Conservation (phyloP, 306 rosid genomes). For the Quillaja saponaria region DNA sequence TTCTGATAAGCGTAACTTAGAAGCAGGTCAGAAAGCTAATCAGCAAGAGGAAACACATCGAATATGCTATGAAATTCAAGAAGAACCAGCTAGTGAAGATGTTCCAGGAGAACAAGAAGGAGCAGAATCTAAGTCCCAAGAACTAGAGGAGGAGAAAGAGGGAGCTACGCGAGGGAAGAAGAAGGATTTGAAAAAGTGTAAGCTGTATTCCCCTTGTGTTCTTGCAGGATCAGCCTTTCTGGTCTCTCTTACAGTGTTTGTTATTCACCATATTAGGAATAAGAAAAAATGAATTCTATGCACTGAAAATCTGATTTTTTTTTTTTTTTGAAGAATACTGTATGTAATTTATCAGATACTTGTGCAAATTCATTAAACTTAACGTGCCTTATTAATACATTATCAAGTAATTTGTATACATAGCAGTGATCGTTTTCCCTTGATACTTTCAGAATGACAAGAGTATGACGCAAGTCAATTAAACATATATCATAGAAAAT, state of each 20-base stretch:
- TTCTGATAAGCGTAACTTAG: slow-evolving; percentile 5
- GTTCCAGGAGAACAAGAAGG: slow-evolving; percentile 14
- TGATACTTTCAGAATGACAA: too few relatives aligned
- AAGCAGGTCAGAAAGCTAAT: neutral
- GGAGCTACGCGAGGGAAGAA: too few relatives aligned
- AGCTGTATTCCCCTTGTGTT: slow-evolving; percentile 38
- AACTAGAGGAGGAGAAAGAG: slow-evolving; percentile 22
- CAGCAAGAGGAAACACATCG: slow-evolving; percentile 18
- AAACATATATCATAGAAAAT: too few relatives aligned
- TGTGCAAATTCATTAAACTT: too few relatives aligned
- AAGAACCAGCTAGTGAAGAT: slow-evolving; percentile 3
- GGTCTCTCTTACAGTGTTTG: slow-evolving; percentile 41
- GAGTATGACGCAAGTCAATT: too few relatives aligned
- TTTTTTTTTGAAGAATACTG: slow-evolving; percentile 1
- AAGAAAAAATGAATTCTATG: slow-evolving; percentile 31
- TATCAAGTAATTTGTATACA: too few relatives aligned
- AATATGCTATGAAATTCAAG: slow-evolving; percentile 17
- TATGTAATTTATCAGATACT: neutral
- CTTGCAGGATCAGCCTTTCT: slow-evolving; percentile 63
- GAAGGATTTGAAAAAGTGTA: slow-evolving; percentile 29
- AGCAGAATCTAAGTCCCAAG: neutral
- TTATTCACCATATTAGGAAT: slow-evolving; percentile 35
- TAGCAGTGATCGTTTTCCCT: too few relatives aligned
- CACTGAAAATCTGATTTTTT: slow-evolving; percentile 12
- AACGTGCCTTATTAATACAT: too few relatives aligned